Conservation (phyloP, 2,329 filamentous ascomycete species). For the Xylaria sp. region DNA sequence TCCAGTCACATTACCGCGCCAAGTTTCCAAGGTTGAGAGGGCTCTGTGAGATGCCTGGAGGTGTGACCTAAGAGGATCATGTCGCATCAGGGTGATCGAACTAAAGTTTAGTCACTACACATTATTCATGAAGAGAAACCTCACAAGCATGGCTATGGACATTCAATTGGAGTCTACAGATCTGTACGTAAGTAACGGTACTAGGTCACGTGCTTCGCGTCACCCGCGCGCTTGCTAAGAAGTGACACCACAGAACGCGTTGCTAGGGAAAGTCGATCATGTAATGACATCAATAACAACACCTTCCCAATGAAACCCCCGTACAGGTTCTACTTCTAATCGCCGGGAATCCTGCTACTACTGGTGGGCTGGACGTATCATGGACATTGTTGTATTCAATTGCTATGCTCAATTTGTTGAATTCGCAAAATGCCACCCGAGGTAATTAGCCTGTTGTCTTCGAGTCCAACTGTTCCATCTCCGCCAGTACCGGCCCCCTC, state of each 20-base stretch:
- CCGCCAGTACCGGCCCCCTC: slow-evolving; percentile 9
- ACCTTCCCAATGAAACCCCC: too few relatives aligned
- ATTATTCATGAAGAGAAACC: too few relatives aligned
- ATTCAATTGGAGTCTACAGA: too few relatives aligned
- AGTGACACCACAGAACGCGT: slow-evolving; percentile 3
- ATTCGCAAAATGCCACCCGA: slow-evolving; percentile 37
- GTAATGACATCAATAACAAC: neutral
- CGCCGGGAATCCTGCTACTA: too few relatives aligned
- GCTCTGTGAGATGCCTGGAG: too few relatives aligned
- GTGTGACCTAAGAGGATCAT: too few relatives aligned
- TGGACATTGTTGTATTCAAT: slow-evolving; percentile 1
- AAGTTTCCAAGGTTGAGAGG: too few relatives aligned
- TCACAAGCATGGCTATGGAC: too few relatives aligned
- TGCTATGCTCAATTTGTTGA: neutral
- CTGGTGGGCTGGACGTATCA: neutral
- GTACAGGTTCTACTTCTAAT: too few relatives aligned
- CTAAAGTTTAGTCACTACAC: too few relatives aligned
- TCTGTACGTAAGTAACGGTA: neutral
- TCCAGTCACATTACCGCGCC: too few relatives aligned
- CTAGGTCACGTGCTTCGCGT: slow-evolving; percentile 20
- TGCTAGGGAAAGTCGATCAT: neutral
- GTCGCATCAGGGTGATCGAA: too few relatives aligned
- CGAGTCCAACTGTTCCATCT: slow-evolving; percentile 32
- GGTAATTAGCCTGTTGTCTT: slow-evolving; percentile 41
- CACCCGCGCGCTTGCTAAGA: slow-evolving; percentile 8